phyloP scores from a whole-genome alignment of 352 stramenopile genomes.

The Plasmopara viticola region DNA sequence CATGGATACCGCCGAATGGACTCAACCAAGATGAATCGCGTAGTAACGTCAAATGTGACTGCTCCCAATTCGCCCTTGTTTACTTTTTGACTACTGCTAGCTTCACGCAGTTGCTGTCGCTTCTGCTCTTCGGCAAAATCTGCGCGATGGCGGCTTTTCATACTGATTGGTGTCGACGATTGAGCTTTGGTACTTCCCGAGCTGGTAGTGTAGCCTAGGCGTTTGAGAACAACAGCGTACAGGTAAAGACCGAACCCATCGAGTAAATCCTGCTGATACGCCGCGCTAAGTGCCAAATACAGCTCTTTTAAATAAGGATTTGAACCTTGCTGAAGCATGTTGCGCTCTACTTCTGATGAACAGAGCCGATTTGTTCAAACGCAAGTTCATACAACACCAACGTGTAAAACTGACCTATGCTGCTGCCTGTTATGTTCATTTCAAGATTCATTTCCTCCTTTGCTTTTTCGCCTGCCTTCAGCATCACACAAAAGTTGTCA shows the following conservation, averaged over 20 bases:
- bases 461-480: slow-evolving; percentile 67
- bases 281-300: slow-evolving; percentile 40
- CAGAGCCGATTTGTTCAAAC: no score
- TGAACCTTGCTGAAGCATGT: slow-evolving; percentile 33
- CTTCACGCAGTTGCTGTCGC: slow-evolving; percentile 24
- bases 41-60: slow-evolving; percentile 44
- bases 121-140: slow-evolving; percentile 37
- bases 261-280: slow-evolving; percentile 45
- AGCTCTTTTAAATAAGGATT: slow-evolving; percentile 77
- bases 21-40: slow-evolving; percentile 58
- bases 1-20: slow-evolving; percentile 70
- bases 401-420: slow-evolving; percentile 18
- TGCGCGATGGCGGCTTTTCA: slow-evolving; percentile 25
- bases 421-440: slow-evolving; percentile 51
- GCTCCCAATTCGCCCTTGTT: slow-evolving; percentile 16
- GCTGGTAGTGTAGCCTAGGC: slow-evolving; percentile 57
- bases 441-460: slow-evolving; percentile 77
- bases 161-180: slow-evolving; percentile 32
- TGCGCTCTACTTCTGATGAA: slow-evolving; percentile 12
- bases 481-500: neutral
- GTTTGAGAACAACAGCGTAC: slow-evolving; percentile 66
- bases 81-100: slow-evolving; percentile 2
- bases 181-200: slow-evolving; percentile 33
- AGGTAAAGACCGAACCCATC: slow-evolving; percentile 79
- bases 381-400: neutral